Base-by-base conservation (phyloP, 768 basidiomycete species). In the Psilocybe sp. region DNA sequence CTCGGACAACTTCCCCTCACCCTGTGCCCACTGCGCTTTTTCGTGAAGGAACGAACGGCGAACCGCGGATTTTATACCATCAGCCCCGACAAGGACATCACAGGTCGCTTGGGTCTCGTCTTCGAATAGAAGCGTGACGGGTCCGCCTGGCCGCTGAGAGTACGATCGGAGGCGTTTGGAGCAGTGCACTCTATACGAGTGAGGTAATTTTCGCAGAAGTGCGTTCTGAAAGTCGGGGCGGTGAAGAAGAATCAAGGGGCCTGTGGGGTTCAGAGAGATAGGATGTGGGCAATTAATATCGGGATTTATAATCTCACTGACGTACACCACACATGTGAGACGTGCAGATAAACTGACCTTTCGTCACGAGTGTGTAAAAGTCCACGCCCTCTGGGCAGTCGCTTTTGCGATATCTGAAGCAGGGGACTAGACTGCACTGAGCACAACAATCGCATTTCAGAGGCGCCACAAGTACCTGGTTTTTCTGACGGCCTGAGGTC, bases 51-150 rank as follows among this genome's bases (percentile, higher is more conserved):
- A 55, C 4, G 64, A 61, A 28, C 64, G 61, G 33, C 78, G 69
- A 56, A 83, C 78, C 49, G 69, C 71, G 28, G 83, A 85, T 65
- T 80, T 81, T 51, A 87, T 52, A 4, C 85, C 85, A 54, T 87
- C 85, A n/a, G 84, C 84, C 34, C 85, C 85, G 46, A 87, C 64
- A 65, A 89, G 76, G 10, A 87, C 60, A 60, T 89, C 85, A 59
- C 84, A 87, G 18, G 71, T 69, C 4, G 81, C 71, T 10, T 67
- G 73, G 12, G 81, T 71, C 37, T 82, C 84, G 57, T 89, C 87
- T 53, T 78, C 68, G 60, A 89, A 89, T 16, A 69, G 58, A 50
- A 89, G 66, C 23, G 64, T 71, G 54, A 84, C 73, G 15, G 66
- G 64, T 2, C 70, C 71, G 9, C 69, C 62, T 36, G 59, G 60